These are phyloP conservation scores for Termitomyces sp. DNA, from an alignment of 768 basidiomycete species.

Conservation along the genomic window DNA sequence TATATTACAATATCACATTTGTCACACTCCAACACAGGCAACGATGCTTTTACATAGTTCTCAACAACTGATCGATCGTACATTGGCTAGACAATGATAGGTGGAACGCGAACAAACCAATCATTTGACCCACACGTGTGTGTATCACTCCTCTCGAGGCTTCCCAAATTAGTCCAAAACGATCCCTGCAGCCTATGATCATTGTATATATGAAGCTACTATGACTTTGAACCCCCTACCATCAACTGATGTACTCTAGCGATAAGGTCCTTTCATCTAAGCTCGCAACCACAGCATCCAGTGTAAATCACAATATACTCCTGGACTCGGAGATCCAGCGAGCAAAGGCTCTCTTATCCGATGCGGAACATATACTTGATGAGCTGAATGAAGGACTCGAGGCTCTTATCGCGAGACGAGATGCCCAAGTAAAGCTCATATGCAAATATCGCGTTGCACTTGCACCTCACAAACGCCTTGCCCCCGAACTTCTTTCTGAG, in stretches of 20 bases:
- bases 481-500: slow-evolving; percentile 6
- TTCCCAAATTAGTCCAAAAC: not conserved
- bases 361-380: not conserved
- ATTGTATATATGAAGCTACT: not conserved
- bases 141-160: not conserved
- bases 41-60: not conserved
- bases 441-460: slow-evolving; percentile 2
- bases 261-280: not conserved
- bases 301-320: not conserved
- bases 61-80: no score
- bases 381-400: not conserved
- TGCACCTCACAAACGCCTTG: slow-evolving; percentile 10
- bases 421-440: slow-evolving; percentile 1
- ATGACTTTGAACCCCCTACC: not conserved
- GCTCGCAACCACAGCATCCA: not conserved
- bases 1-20: no score
- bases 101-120: not conserved
- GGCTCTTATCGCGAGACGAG: not conserved
- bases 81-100: not conserved
- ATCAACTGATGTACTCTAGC: not conserved
- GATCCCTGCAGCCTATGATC: not conserved
- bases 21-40: no score
- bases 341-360: not conserved
- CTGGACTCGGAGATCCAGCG: slow-evolving; percentile 1
- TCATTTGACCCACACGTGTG: not conserved